These are phyloP conservation scores for Aquanectria penicillioides DNA, from an alignment of 2,329 filamentous ascomycete species.

Conservation along the genomic window DNA sequence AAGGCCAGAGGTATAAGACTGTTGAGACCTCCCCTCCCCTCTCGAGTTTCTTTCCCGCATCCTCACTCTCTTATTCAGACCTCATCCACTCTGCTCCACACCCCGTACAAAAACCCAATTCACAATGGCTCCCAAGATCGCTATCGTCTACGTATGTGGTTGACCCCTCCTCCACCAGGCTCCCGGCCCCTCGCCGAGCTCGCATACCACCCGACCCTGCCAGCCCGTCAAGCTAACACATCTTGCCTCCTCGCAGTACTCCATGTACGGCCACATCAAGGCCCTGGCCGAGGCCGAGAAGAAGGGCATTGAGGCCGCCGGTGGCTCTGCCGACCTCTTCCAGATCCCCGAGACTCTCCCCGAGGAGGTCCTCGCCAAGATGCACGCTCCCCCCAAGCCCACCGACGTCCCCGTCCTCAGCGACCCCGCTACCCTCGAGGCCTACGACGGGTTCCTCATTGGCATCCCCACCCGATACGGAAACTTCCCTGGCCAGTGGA, in stretches of 20 bases:
- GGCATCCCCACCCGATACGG: conserved; percentile 97
- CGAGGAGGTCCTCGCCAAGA: conserved; percentile 84
- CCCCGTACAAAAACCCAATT: conserved; percentile 24
- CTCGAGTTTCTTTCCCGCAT: not conserved
- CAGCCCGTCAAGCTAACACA: not conserved
- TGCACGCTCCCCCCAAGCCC: conserved; percentile 86
- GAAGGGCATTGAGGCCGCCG: conserved; percentile 87
- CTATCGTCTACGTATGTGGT: conserved; percentile 83
- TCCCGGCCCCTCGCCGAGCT: not conserved
- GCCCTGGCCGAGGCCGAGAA: conserved; percentile 89
- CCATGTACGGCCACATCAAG: conserved; percentile 91
- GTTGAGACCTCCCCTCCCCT: conserved; percentile 14
- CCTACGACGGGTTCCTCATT: conserved; percentile 90
- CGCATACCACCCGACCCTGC: not conserved
- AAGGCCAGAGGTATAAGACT: conserved; percentile 18
- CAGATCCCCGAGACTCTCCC: conserved; percentile 91
- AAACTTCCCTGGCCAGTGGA: conserved; percentile 98
- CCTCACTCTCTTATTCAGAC: not conserved
- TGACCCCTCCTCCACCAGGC: conserved; percentile 12
- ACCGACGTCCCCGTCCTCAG: conserved; percentile 71
- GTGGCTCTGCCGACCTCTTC: conserved; percentile 83
- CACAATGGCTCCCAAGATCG: conserved; percentile 89
- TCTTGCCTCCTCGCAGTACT: conserved; percentile 70
- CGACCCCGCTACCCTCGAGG: conserved; percentile 67
- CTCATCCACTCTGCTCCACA: conserved; percentile 14